phyloP scores from a whole-genome alignment of 2,329 filamentous ascomycete species.

The Clonostachys byssicola region DNA sequence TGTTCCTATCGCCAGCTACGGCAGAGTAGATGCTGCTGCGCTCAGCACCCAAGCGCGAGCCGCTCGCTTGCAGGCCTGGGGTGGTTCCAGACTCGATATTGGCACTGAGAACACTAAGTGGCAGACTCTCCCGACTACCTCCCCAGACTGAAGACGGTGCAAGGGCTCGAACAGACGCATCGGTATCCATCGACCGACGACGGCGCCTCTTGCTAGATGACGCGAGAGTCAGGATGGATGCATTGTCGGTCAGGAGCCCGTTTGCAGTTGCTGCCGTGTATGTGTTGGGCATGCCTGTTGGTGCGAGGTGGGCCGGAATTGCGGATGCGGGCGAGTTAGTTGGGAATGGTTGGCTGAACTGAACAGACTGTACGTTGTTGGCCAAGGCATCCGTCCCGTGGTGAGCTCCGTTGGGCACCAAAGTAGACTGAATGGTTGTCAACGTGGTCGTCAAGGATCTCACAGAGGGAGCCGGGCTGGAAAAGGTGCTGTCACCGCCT shows the following conservation, averaged over 20 bases:
- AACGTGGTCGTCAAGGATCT: constrained; percentile 79
- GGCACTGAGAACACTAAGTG: constrained; percentile 72
- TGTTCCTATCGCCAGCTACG: constrained; percentile 72
- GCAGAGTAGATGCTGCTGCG: constrained; percentile 80
- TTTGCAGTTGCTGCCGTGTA: constrained; percentile 78
- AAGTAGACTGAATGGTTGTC: constrained; percentile 74
- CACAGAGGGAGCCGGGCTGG: constrained; percentile 76
- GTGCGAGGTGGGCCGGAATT: constrained; percentile 66
- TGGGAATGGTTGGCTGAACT: constrained; percentile 64
- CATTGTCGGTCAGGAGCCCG: constrained; percentile 78
- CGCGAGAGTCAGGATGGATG: constrained; percentile 79
- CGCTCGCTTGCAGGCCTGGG: constrained; percentile 49
- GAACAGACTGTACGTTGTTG: constrained; percentile 44
- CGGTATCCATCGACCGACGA: constrained; percentile 77
- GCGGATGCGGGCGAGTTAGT: constrained; percentile 63
- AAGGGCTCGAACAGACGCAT: constrained; percentile 80
- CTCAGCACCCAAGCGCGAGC: constrained; percentile 44
- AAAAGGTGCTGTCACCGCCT: constrained; percentile 74
- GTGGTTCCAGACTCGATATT: constrained; percentile 54
- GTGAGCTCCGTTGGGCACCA: constrained; percentile 48
- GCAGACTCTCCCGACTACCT: constrained; percentile 74
- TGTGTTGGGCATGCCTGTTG: constrained; percentile 58
- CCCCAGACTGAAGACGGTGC: constrained; percentile 80
- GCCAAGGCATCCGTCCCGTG: not conserved
- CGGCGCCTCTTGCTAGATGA: constrained; percentile 77